These are phyloP conservation scores for Amphicarpaea edgeworthii DNA, from an alignment of 306 rosid species.

Conservation along the genomic window DNA sequence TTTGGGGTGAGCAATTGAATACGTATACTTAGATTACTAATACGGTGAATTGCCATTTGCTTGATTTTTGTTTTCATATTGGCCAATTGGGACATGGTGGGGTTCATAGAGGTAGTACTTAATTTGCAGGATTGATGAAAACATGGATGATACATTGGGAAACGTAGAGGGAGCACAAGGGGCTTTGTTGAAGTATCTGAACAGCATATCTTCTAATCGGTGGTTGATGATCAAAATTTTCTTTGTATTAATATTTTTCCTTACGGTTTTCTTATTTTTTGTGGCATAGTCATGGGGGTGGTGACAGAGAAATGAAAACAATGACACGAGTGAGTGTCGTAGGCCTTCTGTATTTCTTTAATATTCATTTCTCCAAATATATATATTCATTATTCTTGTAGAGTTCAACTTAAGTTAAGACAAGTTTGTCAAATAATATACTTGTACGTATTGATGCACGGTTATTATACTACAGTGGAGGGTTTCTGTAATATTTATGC, in stretches of 20 bases:
- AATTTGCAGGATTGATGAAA: slow-evolving; percentile 87
- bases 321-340: slow-evolving; percentile 4
- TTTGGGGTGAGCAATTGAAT: slow-evolving; percentile 29
- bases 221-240: slow-evolving; percentile 99
- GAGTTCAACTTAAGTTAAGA: slow-evolving; percentile 13
- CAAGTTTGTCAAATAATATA: slow-evolving; percentile 42
- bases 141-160: slow-evolving; percentile 94
- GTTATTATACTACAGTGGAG: background rate
- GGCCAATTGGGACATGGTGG: slow-evolving; percentile 20
- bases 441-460: slow-evolving; percentile 43
- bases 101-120: slow-evolving; percentile 26
- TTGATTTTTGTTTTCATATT: slow-evolving; percentile 5
- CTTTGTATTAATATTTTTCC: slow-evolving; percentile 93
- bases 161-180: slow-evolving; percentile 98
- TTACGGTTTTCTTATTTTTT: slow-evolving; percentile 95
- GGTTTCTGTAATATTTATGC: slow-evolving; percentile 7
- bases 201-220: slow-evolving; percentile 95
- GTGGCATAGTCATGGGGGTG: slow-evolving; percentile 83
- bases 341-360: slow-evolving; percentile 44
- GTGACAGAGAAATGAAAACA: slow-evolving; percentile 46
- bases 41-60: slow-evolving; percentile 4
- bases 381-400: slow-evolving; percentile 38
- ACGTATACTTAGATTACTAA: slow-evolving; percentile 4
- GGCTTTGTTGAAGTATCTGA: slow-evolving; percentile 87
- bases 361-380: slow-evolving; percentile 38